Conservation (phyloP, 2,329 filamentous ascomycete genomes). For the Aspergillus felis region DNA sequence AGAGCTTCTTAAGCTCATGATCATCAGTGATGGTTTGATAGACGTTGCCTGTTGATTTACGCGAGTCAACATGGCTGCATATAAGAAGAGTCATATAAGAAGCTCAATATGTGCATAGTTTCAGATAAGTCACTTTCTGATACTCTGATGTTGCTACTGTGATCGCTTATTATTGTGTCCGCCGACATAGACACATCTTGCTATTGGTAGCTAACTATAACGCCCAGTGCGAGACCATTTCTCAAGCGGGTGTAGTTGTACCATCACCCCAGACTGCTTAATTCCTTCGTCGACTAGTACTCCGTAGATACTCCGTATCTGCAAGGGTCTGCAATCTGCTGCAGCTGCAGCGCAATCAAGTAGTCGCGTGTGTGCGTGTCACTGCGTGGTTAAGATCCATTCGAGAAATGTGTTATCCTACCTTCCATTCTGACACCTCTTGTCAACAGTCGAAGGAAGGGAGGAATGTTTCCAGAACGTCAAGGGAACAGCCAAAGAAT, state of each 20-base stretch:
- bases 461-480: background rate
- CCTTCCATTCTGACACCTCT: background rate
- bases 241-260: background rate
- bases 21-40: background rate
- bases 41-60: background rate
- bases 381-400: background rate
- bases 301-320: background rate
- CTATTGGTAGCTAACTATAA: background rate
- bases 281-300: background rate
- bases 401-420: background rate
- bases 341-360: background rate
- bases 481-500: background rate
- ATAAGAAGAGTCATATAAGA: background rate
- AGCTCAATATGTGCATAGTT: background rate
- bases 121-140: background rate
- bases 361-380: background rate
- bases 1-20: background rate
- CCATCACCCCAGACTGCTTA: background rate
- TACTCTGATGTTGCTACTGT: background rate
- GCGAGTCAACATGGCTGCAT: background rate
- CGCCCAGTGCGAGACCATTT: background rate
- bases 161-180: background rate
- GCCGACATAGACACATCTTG: too few relatives aligned
- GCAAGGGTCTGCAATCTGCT: background rate
- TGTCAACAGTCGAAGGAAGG: background rate